Conservation (phyloP, 208 protist species). For the Plasmodiophora brassicae region DNA sequence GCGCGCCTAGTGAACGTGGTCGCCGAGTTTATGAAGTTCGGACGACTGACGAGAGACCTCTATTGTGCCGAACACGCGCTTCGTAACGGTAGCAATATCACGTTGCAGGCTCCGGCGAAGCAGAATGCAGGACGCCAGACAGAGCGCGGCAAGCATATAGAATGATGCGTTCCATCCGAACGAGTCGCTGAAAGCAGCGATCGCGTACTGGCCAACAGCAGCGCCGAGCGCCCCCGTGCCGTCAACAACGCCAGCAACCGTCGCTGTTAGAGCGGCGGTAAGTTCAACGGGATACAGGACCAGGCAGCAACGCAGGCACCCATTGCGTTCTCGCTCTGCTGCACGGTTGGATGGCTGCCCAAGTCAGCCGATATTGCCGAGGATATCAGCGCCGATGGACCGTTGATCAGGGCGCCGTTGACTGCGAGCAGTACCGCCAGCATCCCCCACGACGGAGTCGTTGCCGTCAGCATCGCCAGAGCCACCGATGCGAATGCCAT, state of each 20-base stretch:
- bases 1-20: no score
- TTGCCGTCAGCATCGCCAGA: neutral
- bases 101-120: neutral
- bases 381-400: neutral
- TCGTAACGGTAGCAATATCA: no score
- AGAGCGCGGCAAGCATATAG: neutral
- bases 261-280: neutral
- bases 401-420: neutral
- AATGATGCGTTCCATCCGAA: neutral
- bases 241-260: neutral
- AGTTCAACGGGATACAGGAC: neutral
- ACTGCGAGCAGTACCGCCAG: neutral
- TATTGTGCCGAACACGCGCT: no score
- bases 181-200: neutral
- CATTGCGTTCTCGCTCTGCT: neutral
- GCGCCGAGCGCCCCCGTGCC: neutral
- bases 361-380: neutral
- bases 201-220: neutral
- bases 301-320: neutral
- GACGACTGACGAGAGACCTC: no score
- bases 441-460: neutral
- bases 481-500: neutral
- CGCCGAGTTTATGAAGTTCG: no score
- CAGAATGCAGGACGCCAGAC: neutral
- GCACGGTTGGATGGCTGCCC: neutral